phyloP scores from a whole-genome alignment of 2,329 filamentous ascomycete genomes.

The Stagonosporopsis chrysanthemi region DNA sequence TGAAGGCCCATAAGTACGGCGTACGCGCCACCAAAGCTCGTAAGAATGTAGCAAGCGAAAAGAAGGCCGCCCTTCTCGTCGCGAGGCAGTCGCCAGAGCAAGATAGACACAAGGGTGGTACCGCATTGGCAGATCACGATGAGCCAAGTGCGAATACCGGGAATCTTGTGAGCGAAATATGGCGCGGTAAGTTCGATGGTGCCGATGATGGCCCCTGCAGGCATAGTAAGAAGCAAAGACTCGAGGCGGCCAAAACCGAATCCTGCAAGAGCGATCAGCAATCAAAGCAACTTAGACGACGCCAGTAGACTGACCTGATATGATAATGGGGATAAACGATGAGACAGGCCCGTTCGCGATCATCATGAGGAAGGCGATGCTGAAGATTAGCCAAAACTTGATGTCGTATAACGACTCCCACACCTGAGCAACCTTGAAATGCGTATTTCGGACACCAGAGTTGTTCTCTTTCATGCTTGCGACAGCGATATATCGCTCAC shows the following conservation, averaged over 20 bases:
- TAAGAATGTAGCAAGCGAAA: constrained; percentile 60
- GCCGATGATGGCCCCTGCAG: constrained; percentile 35
- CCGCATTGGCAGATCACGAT: constrained; percentile 40
- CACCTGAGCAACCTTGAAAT: constrained; percentile 72
- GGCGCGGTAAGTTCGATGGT: constrained; percentile 34
- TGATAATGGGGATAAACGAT: constrained; percentile 43
- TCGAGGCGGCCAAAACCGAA: constrained; percentile 40
- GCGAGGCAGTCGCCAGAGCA: constrained; percentile 56
- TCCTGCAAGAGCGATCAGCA: constrained; percentile 2
- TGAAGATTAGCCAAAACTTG: constrained; percentile 59
- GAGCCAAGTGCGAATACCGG: constrained; percentile 41
- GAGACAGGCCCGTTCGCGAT: constrained; percentile 41
- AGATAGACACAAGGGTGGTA: constrained; percentile 52
- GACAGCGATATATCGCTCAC: constrained; percentile 60
- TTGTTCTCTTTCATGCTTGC: constrained; percentile 77
- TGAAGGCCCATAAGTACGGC: constrained; percentile 60
- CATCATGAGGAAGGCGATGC: constrained; percentile 41
- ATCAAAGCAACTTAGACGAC: fast-evolving
- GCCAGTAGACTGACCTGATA: constrained; percentile 17
- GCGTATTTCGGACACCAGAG: constrained; percentile 73
- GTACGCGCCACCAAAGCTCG: constrained; percentile 57
- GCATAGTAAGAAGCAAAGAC: constrained; percentile 37
- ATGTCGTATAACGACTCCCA: constrained; percentile 63
- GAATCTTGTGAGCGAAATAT: constrained; percentile 34
- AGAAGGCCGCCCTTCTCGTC: constrained; percentile 54